These are phyloP conservation scores for Harrya chromipes DNA, from an alignment of 768 basidiomycete genomes.

Conservation along the genomic window DNA sequence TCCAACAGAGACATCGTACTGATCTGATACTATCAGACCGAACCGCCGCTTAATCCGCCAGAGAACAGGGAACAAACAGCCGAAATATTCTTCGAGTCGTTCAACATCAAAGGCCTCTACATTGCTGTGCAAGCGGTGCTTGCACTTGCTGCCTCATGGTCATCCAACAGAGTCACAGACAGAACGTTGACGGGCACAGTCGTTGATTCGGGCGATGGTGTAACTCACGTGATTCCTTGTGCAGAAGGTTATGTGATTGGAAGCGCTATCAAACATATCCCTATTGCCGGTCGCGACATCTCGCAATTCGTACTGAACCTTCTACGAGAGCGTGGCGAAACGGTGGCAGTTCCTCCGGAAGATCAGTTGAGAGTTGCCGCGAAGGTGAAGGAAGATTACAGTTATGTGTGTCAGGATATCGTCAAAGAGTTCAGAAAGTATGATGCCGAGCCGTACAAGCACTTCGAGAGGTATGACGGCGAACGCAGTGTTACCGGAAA, in stretches of 20 bases:
- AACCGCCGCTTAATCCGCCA: constrained; percentile 95
- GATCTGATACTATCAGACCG: constrained; percentile 61
- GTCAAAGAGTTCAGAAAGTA: constrained; percentile 99
- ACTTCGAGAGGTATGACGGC: constrained; percentile 91
- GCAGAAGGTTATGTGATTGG: constrained; percentile 99
- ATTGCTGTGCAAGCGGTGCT: constrained; percentile 99
- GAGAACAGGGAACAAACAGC: constrained; percentile 99
- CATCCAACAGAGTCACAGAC: constrained; percentile 84
- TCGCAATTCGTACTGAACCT: constrained; percentile 94
- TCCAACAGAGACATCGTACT: background rate
- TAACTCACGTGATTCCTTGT: constrained; percentile 94
- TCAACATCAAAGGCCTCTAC: constrained; percentile 98
- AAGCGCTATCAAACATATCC: constrained; percentile 97
- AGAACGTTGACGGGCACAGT: constrained; percentile 95
- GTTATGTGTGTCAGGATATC: constrained; percentile 98
- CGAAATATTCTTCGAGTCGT: constrained; percentile 99
- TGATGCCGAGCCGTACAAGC: constrained; percentile 92
- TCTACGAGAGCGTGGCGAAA: constrained; percentile 93
- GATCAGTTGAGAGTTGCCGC: constrained; percentile 90
- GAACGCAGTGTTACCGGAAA: constrained; percentile 91
- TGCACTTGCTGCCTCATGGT: constrained; percentile 97
- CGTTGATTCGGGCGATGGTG: constrained; percentile 98
- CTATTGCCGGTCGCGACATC: constrained; percentile 97
- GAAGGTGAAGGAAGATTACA: constrained; percentile 97
- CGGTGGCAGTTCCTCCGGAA: constrained; percentile 85